These are phyloP conservation scores for Wallacemonas rigidus DNA, from an alignment of 208 protist genomes.

Conservation along the genomic window DNA sequence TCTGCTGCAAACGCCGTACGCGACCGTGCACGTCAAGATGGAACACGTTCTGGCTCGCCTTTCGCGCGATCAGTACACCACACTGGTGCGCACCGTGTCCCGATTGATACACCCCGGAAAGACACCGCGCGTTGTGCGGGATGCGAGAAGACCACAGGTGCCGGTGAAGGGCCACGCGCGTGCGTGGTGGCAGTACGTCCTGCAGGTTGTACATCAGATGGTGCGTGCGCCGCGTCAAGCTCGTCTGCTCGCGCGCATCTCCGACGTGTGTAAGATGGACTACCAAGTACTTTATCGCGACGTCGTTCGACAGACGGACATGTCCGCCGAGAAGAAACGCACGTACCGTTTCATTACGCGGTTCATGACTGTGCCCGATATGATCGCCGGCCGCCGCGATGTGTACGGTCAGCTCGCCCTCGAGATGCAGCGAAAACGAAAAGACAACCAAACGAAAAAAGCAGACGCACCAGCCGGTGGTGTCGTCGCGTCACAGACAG, in stretches of 20 bases:
- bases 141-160: conserved; percentile 35
- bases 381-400: conserved; percentile 68
- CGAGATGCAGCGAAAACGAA: conserved; percentile 71
- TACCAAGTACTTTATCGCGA: conserved; percentile 81
- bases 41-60: conserved; percentile 67
- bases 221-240: conserved; percentile 42
- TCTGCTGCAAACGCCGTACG: conserved; percentile 66
- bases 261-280: conserved; percentile 55
- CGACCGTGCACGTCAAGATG: conserved; percentile 49
- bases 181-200: conserved; percentile 82
- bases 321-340: conserved; percentile 64
- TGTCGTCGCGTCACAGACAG: too few relatives aligned
- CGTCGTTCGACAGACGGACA: conserved; percentile 61
- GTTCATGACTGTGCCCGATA: conserved; percentile 79
- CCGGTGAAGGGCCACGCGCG: conserved; percentile 54
- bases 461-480: conserved; percentile 34
- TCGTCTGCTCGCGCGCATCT: conserved; percentile 58
- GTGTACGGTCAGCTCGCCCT: conserved; percentile 80
- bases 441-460: conserved; percentile 63
- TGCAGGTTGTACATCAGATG: conserved; percentile 45
- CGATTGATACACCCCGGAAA: conserved; percentile 51
- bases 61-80: conserved; percentile 81
- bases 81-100: conserved; percentile 52
- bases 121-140: conserved; percentile 30
- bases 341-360: conserved; percentile 75